Base-by-base conservation (phyloP, 164 flowering plant genomes). In the Chimonanthus salicifolius region DNA sequence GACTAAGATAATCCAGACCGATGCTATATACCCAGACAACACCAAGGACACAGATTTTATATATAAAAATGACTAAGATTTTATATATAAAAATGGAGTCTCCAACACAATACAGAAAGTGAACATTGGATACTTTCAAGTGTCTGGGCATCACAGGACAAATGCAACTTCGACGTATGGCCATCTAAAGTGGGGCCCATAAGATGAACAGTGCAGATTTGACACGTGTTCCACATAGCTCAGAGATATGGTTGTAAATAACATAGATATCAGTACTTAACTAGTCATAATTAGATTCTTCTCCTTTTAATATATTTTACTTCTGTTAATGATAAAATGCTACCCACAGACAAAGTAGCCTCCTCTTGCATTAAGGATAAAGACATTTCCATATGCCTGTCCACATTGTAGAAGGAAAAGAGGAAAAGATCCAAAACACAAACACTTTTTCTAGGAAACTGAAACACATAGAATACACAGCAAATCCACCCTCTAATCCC, bases 351-450 rank as follows among this genome's bases (percentile, higher is more conserved):
- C 60, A 54, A 45, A 46, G 15, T 18, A 66, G 68, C 68, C 68
- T 66, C 49, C 47, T 44, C 46, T 46, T 66, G 68, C 48, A 45
- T 15, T 48, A 44, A 66, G 45, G 68, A 15, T 15, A 44, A 45
- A n/a, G 49, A 66, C 48, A 66, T 66, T 46, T 44, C 44, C 49
- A 66, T 66, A 48, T 66, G 68, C 68, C 6, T 33, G 47, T 66
- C 20, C 66, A 63, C 16, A 66, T 15, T 45, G 45, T 43, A 11
- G 3, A 66, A 66, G 4, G n/a, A 66, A 13, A 45, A 66, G 13
- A 44, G 43, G 16, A 10, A 20, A 20, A 33, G 13, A 11, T 11
- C 33, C 18, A 66, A 65, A 43, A 3, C 16, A 43, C 46, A 45
- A 66, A 6, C 33, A 64, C 5, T 6, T 63, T 64, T 33, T 33